Percentiles rank a stretch among this genome's conserved stretches.
Evolutionary conservation across 345 rosid genomes (phyloP).

Genomic region (Draba incana): DNA sequence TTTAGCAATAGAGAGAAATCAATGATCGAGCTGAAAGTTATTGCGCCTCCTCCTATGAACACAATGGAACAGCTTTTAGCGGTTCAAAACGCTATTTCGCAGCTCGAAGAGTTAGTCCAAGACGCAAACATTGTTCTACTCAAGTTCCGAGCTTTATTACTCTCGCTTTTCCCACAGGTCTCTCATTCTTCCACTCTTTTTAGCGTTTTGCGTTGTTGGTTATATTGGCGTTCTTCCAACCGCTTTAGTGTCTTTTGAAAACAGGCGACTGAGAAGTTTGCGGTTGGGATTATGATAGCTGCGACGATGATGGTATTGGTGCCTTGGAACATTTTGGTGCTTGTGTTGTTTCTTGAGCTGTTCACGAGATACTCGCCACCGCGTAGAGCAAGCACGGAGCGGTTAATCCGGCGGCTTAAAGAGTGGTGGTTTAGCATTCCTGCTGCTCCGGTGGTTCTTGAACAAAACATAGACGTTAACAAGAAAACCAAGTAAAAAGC

Average conservation of each 20-base stretch:
- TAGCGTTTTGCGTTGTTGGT: background rate
- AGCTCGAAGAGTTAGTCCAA: slow-evolving; percentile 68
- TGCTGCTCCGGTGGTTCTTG: slow-evolving; percentile 79
- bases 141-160: slow-evolving; percentile 79
- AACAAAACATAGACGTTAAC: slow-evolving; percentile 67
- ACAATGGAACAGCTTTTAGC: slow-evolving; percentile 97
- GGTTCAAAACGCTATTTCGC: slow-evolving; percentile 81
- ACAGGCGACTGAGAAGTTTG: slow-evolving; percentile 85
- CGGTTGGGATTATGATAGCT: slow-evolving; percentile 45
- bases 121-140: slow-evolving; percentile 82
- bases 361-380: slow-evolving; percentile 82
- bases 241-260: background rate
- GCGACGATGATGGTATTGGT: slow-evolving; percentile 55
- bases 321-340: slow-evolving; percentile 54
- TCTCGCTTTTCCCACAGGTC: slow-evolving; percentile 84
- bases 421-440: slow-evolving; percentile 99
- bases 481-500: slow-evolving; percentile 61
- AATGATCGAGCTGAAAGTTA: slow-evolving; percentile 61
- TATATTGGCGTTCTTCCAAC: background rate
- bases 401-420: slow-evolving; percentile 70
- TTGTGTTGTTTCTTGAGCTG: slow-evolving; percentile 60
- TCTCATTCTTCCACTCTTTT: background rate
- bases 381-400: slow-evolving; percentile 68
- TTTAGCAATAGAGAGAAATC: slow-evolving; percentile 54
- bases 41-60: slow-evolving; percentile 79